A percentile compares a stretch with the other conserved stretches of the same genome.
Evolutionary conservation across 2,329 filamentous ascomycete species (phyloP).

Genomic region (Aschersonia sp.): DNA sequence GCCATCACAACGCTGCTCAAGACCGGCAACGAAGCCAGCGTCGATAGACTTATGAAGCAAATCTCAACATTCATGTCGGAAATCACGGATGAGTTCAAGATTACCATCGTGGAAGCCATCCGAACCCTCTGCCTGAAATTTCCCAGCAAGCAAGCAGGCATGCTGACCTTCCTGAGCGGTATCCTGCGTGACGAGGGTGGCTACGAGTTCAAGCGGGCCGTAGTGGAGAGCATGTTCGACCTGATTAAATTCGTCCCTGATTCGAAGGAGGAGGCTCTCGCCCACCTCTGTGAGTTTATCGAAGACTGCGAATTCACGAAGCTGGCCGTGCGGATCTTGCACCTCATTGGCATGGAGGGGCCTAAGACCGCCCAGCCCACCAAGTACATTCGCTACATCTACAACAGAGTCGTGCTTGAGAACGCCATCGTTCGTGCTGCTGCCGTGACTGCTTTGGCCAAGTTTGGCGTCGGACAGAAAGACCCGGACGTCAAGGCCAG

Average conservation of each 20-base stretch:
- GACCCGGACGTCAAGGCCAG: slow-evolving; percentile 94
- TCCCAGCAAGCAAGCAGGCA: slow-evolving; percentile 92
- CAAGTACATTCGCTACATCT: slow-evolving; percentile 98
- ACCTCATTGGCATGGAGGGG: slow-evolving; percentile 85
- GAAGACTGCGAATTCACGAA: slow-evolving; percentile 99
- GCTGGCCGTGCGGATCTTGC: slow-evolving; percentile 84
- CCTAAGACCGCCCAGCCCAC: slow-evolving; percentile 91
- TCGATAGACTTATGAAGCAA: slow-evolving; percentile 96
- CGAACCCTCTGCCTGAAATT: slow-evolving; percentile 95
- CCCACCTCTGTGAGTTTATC: slow-evolving; percentile 96
- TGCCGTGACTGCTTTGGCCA: slow-evolving; percentile 87
- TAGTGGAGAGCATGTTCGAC: slow-evolving; percentile 98
- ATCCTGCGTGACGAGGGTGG: slow-evolving; percentile 93
- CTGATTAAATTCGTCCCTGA: slow-evolving; percentile 98
- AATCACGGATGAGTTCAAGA: slow-evolving; percentile 99
- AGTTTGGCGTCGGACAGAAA: slow-evolving; percentile 94
- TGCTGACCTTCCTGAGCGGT: slow-evolving; percentile 94
- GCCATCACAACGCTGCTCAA: slow-evolving; percentile 96
- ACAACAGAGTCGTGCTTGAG: slow-evolving; percentile 93
- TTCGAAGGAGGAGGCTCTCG: slow-evolving; percentile 64
- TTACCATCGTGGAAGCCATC: slow-evolving; percentile 98
- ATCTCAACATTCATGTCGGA: slow-evolving; percentile 97
- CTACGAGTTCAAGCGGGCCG: slow-evolving; percentile 94
- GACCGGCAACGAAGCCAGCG: slow-evolving; percentile 93
- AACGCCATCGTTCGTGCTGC: slow-evolving; percentile 92